Evolutionary conservation across 495 filamentous ascomycete species (phyloP), one percentile per base, ranked within the genome.

Genomic region (Parachaetomium inaequale): DNA sequence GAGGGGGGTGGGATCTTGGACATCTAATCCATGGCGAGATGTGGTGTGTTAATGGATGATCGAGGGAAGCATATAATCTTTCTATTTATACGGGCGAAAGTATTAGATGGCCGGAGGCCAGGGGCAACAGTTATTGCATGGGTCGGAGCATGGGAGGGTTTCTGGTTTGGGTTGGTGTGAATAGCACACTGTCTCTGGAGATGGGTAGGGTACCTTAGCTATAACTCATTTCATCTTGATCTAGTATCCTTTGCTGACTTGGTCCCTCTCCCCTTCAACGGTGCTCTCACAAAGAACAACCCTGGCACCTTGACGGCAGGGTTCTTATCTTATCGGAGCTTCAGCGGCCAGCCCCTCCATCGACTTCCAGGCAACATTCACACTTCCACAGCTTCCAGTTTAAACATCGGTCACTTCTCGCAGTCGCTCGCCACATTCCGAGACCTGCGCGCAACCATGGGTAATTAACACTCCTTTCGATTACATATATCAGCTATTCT

Each of bases 301-400:
- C 32, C 21, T 40, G 43, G 57, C 28, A 69, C 62, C 64, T 69
- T 69, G 64, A 66, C 50, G 67, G 62, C 64, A 69, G 67, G 55
- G 62, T 57, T 60, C 60, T 70, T 70, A 70, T 70, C 68, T 70
- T 70, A 70, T 70, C 68, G 56, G n/a, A 67, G 67, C 67, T n/a
- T 69, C 55, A 46, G 12, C 26, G 10, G 49, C 12, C 42, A 56
- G 28, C 58, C 55, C 51, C 53, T 57, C 58, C 64, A 63, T 58
- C 63, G 14, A 54, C 51, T 46, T 56, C 50, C 40, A 59, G 62
- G 55, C 55, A 60, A 51, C 46, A 34, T 23, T 38, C 51, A 7
- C 15, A 2, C 32, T 46, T 25, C n/a, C 32, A 32, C 62, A 61
- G 15, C 58, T 4, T 7, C 10, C 40, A 7, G 34, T 47, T 14